phyloP scores from a whole-genome alignment of 805 yeast species.

The Clavispora vitiphila region DNA sequence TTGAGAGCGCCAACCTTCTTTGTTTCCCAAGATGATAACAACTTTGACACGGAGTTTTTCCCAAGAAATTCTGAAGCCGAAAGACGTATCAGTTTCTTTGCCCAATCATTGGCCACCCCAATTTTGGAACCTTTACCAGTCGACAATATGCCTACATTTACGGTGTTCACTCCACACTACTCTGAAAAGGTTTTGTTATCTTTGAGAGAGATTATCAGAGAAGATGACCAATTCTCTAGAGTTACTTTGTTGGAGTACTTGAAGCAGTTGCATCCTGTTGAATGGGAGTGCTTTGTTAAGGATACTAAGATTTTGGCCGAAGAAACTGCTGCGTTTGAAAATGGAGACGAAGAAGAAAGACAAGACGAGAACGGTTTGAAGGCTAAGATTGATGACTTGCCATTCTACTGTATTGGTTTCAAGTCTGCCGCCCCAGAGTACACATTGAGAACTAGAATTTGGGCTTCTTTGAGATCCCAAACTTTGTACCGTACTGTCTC shows the following conservation, averaged over 20 bases:
- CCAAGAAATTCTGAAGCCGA: conserved; percentile 97
- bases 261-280: conserved; percentile 51
- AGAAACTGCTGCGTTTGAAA: conserved; percentile 72
- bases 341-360: conserved; percentile 42
- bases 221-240: conserved; percentile 57
- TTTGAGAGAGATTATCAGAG: conserved; percentile 73
- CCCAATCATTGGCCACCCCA: conserved; percentile 97
- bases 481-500: conserved; percentile 44
- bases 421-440: conserved; percentile 46
- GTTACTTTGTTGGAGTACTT: conserved; percentile 52
- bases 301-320: conserved; percentile 53
- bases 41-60: conserved; percentile 94
- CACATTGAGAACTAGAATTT: conserved; percentile 42
- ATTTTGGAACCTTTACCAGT: conserved; percentile 98
- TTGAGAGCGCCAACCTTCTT: conserved; percentile 98
- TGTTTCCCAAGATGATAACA: conserved; percentile 93
- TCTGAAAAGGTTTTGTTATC: conserved; percentile 75
- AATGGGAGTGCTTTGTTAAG: conserved; percentile 54
- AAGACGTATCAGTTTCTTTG: conserved; percentile 98
- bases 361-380: conserved; percentile 61
- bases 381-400: conserved; percentile 64
- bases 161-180: conserved; percentile 86
- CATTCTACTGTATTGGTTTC: conserved; percentile 44
- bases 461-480: conserved; percentile 46
- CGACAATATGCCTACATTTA: conserved; percentile 99